Conservation (phyloP, 345 rosid genomes). For the Ricinus communis region DNA sequence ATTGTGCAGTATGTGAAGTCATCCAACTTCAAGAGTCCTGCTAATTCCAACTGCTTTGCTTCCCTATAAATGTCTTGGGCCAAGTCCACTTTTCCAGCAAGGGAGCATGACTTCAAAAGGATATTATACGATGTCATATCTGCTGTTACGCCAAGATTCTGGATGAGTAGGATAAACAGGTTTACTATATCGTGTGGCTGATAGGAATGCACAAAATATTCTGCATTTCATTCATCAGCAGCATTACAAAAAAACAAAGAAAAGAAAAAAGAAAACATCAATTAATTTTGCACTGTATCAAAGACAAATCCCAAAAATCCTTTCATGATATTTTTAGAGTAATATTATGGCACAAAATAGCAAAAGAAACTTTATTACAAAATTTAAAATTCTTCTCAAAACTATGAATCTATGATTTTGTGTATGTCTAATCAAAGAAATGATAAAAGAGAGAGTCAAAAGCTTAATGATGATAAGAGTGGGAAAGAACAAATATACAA, state of each 20-base stretch:
- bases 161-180: slow-evolving; percentile 27
- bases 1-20: slow-evolving; percentile 89
- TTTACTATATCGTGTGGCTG: not conserved
- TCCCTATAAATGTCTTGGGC: slow-evolving; percentile 80
- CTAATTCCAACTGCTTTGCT: slow-evolving; percentile 66
- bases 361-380: no score
- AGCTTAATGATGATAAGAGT: slow-evolving; percentile 3
- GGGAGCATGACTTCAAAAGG: slow-evolving; percentile 85
- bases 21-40: slow-evolving; percentile 68
- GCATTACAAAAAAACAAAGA: not conserved
- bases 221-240: not conserved
- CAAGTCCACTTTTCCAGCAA: slow-evolving; percentile 76
- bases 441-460: not conserved
- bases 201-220: not conserved
- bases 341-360: not conserved
- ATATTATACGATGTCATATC: slow-evolving; percentile 86
- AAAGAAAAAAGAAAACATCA: not conserved
- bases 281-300: not conserved
- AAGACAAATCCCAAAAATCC: not conserved
- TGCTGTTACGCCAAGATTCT: slow-evolving; percentile 63
- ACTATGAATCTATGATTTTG: not conserved
- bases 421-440: not conserved
- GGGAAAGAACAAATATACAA: not conserved
- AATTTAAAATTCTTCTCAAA: not conserved
- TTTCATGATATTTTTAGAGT: not conserved